phyloP scores from a whole-genome alignment of 1,284 basidiomycete genomes.

The Hymenochaete sp. region DNA sequence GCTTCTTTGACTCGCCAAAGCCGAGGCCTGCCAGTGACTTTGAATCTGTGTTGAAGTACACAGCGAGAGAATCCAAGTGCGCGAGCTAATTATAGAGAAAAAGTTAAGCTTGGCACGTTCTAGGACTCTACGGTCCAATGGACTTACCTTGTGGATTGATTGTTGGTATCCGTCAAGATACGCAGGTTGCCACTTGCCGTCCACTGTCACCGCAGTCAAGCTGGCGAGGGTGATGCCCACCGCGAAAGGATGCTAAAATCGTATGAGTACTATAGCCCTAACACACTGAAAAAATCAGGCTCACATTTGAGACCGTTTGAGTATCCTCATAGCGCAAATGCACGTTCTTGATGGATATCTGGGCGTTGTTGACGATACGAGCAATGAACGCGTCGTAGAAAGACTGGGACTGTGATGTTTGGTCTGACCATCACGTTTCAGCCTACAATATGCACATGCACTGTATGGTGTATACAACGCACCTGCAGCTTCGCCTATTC shows the following conservation, averaged over 20 bases:
- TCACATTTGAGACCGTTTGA: slow-evolving; percentile 84
- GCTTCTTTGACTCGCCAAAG: slow-evolving; percentile 61
- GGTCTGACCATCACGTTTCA: not conserved
- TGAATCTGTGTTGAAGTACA: slow-evolving; percentile 96
- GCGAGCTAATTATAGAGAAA: slow-evolving; percentile 63
- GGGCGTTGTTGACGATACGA: slow-evolving; percentile 94
- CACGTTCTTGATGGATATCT: slow-evolving; percentile 92
- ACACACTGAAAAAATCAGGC: slow-evolving; percentile 21
- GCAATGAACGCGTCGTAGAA: slow-evolving; percentile 79
- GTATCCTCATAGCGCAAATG: slow-evolving; percentile 97
- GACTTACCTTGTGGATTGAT: slow-evolving; percentile 79
- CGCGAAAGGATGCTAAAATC: slow-evolving; percentile 81
- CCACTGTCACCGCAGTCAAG: slow-evolving; percentile 91
- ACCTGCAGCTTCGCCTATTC: slow-evolving; percentile 56
- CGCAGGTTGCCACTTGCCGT: slow-evolving; percentile 86
- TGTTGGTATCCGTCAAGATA: slow-evolving; percentile 90
- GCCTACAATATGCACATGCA: not conserved
- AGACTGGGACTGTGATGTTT: slow-evolving; percentile 45
- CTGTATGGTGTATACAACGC: slow-evolving; percentile 9
- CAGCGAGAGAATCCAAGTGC: slow-evolving; percentile 78
- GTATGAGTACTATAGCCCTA: not conserved
- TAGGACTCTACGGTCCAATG: not conserved
- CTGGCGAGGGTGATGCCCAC: slow-evolving; percentile 87
- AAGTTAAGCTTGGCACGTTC: slow-evolving; percentile 17
- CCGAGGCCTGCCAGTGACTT: slow-evolving; percentile 70